Evolutionary conservation across 176 grass and related monocot genomes (phyloP).

Genomic region (Miscanthus lutarioriparius): DNA sequence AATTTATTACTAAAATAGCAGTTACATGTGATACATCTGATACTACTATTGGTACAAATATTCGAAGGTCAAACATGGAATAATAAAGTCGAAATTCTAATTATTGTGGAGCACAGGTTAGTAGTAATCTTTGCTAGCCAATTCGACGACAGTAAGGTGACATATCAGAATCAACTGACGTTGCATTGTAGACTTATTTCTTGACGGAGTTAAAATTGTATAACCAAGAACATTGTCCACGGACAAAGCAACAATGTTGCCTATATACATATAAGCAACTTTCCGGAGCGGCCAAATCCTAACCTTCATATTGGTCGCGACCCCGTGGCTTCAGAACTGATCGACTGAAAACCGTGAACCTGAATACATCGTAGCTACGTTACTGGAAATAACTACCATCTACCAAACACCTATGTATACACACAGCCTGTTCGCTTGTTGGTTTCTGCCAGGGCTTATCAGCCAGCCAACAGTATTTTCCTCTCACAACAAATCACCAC

Average conservation of each 20-base stretch:
- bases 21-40: background rate
- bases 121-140: background rate
- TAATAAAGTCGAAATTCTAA: background rate
- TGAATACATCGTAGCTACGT: background rate
- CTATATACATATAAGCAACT: slow-evolving; percentile 1
- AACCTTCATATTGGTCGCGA: background rate
- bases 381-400: background rate
- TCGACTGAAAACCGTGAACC: background rate
- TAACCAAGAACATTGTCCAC: background rate
- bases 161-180: background rate
- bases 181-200: background rate
- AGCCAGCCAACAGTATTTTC: too few species aligned
- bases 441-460: too few species aligned
- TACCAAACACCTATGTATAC: slow-evolving; percentile 19
- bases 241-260: background rate
- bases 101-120: background rate
- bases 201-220: background rate
- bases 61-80: background rate
- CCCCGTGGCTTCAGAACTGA: background rate
- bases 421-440: too few species aligned
- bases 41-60: background rate
- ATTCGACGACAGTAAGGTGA: background rate
- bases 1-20: background rate
- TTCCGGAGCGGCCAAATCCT: background rate
- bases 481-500: too few species aligned